These are phyloP conservation scores for Solanum ahanhuiri DNA, from an alignment of 257 asterid species.

Conservation along the genomic window DNA sequence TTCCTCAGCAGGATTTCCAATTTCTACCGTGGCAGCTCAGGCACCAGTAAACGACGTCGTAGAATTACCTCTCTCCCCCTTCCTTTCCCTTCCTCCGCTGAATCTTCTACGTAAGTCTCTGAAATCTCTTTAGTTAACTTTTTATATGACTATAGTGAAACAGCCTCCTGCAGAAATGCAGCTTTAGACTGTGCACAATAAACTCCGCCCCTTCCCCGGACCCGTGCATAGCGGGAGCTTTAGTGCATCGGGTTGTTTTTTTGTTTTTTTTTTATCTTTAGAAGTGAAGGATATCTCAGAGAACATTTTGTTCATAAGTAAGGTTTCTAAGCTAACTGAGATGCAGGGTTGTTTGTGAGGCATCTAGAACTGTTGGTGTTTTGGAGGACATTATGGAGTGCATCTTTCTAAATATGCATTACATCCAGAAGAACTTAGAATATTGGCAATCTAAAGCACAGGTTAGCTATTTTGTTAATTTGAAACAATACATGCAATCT, in stretches of 20 bases:
- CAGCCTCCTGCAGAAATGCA: neutral
- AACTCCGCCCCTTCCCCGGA: neutral
- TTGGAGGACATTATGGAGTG: constrained; percentile 77
- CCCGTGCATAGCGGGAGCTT: neutral
- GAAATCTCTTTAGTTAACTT: neutral
- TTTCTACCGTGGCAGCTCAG: constrained; percentile 5
- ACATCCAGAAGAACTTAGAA: constrained; percentile 61
- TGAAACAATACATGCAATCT: neutral
- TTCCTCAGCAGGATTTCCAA: constrained; percentile 24
- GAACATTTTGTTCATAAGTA: neutral
- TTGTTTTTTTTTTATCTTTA: too few species aligned
- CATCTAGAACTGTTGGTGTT: constrained; percentile 35
- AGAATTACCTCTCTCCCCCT: constrained; percentile 69
- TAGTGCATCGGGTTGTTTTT: neutral
- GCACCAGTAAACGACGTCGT: constrained; percentile 35
- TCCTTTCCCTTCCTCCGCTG: constrained; percentile 61
- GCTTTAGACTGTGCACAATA: neutral
- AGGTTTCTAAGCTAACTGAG: neutral
- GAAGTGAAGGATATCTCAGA: neutral
- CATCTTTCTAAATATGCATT: constrained; percentile 60
- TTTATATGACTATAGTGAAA: neutral
- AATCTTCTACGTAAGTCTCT: constrained; percentile 37
- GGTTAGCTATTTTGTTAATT: constrained; percentile 35
- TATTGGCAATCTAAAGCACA: constrained; percentile 88
- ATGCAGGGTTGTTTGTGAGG: constrained; percentile 48